Conservation (phyloP, 352 stramenopile genomes). For the Phytopythium aichiense region DNA sequence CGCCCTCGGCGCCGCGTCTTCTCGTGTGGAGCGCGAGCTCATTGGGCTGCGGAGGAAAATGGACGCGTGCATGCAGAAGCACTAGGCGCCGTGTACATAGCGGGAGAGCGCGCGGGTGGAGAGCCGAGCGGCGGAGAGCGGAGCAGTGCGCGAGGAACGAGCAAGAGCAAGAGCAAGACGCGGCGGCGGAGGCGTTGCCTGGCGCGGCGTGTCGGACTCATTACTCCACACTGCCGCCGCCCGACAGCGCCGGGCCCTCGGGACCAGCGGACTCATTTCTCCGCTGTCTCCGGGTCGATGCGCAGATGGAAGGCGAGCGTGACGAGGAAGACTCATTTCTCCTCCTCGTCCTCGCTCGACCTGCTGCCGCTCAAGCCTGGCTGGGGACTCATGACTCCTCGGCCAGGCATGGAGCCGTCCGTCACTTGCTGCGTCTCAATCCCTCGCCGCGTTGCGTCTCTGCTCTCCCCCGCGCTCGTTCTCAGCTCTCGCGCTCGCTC, state of each 20-base stretch:
- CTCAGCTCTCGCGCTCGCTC: background rate
- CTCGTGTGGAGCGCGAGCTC: constrained; percentile 50
- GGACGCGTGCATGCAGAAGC: constrained; percentile 43
- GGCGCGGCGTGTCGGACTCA: background rate
- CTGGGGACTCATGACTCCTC: constrained; percentile 2
- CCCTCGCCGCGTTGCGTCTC: background rate
- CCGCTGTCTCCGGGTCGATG: background rate
- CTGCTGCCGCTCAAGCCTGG: background rate
- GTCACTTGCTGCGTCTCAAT: background rate
- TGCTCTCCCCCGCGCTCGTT: background rate
- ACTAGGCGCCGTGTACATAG: constrained; percentile 1
- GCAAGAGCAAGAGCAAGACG: background rate
- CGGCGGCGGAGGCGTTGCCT: background rate
- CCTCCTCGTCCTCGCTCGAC: background rate
- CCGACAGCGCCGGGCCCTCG: background rate
- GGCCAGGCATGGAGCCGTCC: background rate
- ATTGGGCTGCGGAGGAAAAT: constrained; percentile 48
- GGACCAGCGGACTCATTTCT: background rate
- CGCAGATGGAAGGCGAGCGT: background rate
- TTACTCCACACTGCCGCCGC: background rate
- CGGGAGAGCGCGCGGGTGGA: background rate
- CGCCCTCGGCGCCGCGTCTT: constrained; percentile 16
- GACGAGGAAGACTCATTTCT: background rate
- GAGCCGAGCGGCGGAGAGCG: background rate
- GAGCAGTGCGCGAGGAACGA: background rate